Evolutionary conservation across 2,329 filamentous ascomycete species (phyloP).

Genomic region (Trichophyton mentagrophytes): DNA sequence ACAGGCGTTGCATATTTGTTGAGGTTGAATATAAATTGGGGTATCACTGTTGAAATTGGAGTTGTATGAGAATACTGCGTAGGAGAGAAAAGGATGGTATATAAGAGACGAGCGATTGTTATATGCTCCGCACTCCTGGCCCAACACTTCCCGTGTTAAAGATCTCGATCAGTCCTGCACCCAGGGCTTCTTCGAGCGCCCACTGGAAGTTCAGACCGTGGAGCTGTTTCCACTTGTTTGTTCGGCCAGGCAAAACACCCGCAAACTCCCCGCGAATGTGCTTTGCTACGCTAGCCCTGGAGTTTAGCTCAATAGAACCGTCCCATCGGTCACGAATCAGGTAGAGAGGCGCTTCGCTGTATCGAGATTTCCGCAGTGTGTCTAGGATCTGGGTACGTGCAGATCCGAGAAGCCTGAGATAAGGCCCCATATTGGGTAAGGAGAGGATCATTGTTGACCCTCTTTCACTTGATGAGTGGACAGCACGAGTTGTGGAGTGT

Average conservation of each 20-base stretch:
- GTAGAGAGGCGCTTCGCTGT: conserved; percentile 42
- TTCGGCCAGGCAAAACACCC: conserved; percentile 44
- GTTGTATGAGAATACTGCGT: background rate
- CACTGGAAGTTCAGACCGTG: conserved; percentile 49
- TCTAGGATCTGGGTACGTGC: conserved; percentile 43
- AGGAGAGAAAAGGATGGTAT: background rate
- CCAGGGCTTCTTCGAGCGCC: conserved; percentile 48
- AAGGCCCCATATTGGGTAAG: conserved; percentile 47
- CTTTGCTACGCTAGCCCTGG: conserved; percentile 37
- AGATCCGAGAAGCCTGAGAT: conserved; percentile 44
- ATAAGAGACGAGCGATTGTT: conserved; percentile 4
- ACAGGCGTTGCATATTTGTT: background rate
- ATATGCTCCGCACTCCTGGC: conserved; percentile 36
- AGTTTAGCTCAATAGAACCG: conserved; percentile 40
- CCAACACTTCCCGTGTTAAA: conserved; percentile 54
- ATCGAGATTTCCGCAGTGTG: conserved; percentile 40
- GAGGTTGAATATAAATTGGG: background rate
- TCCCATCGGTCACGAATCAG: conserved; percentile 50
- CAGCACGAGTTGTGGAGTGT: background rate
- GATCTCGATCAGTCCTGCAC: conserved; percentile 47
- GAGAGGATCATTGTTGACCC: conserved; percentile 38
- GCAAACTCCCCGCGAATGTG: conserved; percentile 43
- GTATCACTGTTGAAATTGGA: background rate
- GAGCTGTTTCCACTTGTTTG: conserved; percentile 51
- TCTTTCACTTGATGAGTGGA: conserved; percentile 12